phyloP scores from a whole-genome alignment of 2,329 filamentous ascomycete species.

The Fusarium burgessii region DNA sequence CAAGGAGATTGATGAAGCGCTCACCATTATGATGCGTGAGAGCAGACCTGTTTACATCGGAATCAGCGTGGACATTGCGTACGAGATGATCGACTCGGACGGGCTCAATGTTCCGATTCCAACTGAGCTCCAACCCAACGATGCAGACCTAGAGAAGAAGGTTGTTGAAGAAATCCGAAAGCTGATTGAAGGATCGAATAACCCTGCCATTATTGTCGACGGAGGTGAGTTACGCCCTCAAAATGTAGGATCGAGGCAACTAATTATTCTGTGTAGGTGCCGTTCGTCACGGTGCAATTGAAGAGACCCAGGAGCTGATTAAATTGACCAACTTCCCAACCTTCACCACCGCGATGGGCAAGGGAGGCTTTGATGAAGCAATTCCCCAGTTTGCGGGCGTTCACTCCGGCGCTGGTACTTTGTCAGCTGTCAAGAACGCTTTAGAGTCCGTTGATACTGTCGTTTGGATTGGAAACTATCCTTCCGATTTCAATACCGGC shows the following conservation, averaged over 20 bases:
- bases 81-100: not conserved
- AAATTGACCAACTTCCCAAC: not conserved
- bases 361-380: not conserved
- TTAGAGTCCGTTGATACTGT: not conserved
- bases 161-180: not conserved
- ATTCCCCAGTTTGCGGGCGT: not conserved
- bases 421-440: not conserved
- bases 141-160: not conserved
- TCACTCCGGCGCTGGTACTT: slow-evolving; percentile 1
- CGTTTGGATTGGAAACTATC: not conserved
- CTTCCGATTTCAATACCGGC: slow-evolving; percentile 1
- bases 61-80: not conserved
- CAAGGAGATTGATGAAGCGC: not conserved
- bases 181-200: not conserved
- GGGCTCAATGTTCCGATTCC: not conserved
- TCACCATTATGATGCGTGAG: not conserved
- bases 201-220: not conserved
- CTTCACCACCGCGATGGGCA: slow-evolving; percentile 1
- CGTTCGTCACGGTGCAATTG: not conserved
- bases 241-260: not conserved
- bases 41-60: slow-evolving; percentile 1
- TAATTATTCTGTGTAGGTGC: not conserved
- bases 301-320: not conserved
- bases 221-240: not conserved
- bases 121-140: not conserved